Evolutionary conservation across 345 rosid genomes (phyloP).

Genomic region (Pelargonium nanum): DNA sequence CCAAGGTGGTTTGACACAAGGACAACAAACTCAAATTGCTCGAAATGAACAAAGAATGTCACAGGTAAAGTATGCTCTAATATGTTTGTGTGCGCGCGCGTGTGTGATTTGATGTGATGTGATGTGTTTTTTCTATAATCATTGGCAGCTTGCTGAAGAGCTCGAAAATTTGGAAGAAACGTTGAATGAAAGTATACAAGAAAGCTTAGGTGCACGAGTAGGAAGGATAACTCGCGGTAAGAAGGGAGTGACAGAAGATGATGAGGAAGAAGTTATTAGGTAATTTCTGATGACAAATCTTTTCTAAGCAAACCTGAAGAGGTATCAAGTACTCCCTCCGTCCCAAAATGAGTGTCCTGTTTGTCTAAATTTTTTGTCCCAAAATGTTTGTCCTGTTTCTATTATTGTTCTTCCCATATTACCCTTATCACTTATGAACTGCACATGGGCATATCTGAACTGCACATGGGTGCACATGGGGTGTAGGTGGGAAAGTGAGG

Average conservation of each 20-base stretch:
- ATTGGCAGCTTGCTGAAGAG: conserved; percentile 73
- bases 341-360: too few relatives aligned
- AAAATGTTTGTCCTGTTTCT: too few relatives aligned
- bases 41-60: conserved; percentile 89
- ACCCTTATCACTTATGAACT: too few relatives aligned
- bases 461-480: too few relatives aligned
- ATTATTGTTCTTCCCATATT: too few relatives aligned
- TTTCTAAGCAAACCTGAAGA: conserved; percentile 6
- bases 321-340: neutral
- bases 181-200: conserved; percentile 78
- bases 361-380: too few relatives aligned
- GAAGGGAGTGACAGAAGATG: conserved; percentile 47
- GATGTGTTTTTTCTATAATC: conserved; percentile 1
- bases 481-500: too few relatives aligned
- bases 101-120: neutral
- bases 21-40: conserved; percentile 97
- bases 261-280: conserved; percentile 64
- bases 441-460: too few relatives aligned
- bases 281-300: conserved; percentile 16
- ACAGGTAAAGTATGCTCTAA: conserved; percentile 35
- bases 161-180: conserved; percentile 97
- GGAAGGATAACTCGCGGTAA: conserved; percentile 40
- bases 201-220: conserved; percentile 78
- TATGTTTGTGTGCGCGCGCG: neutral
- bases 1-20: conserved; percentile 97